Evolutionary conservation across 768 basidiomycete genomes (phyloP).

Genomic region (Boletus fagicola): DNA sequence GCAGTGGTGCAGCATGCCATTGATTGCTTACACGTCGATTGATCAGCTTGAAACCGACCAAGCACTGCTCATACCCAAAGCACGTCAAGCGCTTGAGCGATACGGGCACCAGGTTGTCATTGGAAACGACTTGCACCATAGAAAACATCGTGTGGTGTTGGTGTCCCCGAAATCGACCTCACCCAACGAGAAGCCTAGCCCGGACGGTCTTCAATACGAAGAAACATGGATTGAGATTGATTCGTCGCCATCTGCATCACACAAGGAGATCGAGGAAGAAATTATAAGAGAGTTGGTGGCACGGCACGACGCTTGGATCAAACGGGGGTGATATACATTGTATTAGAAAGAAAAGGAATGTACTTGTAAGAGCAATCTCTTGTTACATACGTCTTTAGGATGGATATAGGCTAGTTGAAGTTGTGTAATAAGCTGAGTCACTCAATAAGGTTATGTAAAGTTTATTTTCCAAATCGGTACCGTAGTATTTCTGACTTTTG

Average conservation of each 20-base stretch:
- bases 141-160: constrained; percentile 92
- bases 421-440: neutral
- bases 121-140: constrained; percentile 88
- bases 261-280: constrained; percentile 90
- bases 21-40: constrained; percentile 5
- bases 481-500: neutral
- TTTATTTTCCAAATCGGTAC: constrained; percentile 7
- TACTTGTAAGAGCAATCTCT: neutral
- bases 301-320: constrained; percentile 73
- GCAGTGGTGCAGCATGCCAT: neutral
- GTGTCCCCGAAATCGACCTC: constrained; percentile 52
- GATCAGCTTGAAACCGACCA: constrained; percentile 89
- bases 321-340: neutral
- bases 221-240: constrained; percentile 70
- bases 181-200: constrained; percentile 4
- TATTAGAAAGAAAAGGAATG: neutral
- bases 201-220: constrained; percentile 38
- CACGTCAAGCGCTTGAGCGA: constrained; percentile 79
- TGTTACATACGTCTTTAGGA: neutral
- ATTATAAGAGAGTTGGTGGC: constrained; percentile 75
- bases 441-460: constrained; percentile 16
- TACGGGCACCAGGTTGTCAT: constrained; percentile 98
- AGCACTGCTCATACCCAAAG: constrained; percentile 83
- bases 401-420: neutral
- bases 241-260: constrained; percentile 32